Evolutionary conservation across 75 land plant genomes (phyloP).

Genomic region (Pinus taeda): DNA sequence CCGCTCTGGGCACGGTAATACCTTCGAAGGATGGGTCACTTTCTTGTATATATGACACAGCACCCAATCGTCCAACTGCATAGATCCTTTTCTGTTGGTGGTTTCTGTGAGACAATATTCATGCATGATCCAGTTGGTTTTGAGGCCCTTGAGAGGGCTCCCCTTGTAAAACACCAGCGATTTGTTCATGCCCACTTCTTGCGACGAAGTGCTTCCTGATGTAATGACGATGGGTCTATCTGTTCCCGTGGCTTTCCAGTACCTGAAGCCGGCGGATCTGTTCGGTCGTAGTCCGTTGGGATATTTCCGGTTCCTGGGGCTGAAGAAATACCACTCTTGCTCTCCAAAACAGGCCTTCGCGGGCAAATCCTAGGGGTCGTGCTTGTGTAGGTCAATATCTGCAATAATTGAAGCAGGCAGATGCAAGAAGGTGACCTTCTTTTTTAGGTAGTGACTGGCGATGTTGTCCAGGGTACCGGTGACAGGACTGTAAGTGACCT

Average conservation of each 20-base stretch:
- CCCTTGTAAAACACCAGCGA: too few species aligned
- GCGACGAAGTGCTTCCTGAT: too few species aligned
- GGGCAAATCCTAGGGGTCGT: conserved; percentile 33
- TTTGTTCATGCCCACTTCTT: too few species aligned
- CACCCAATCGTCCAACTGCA: conserved; percentile 19
- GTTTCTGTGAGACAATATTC: conserved; percentile 21
- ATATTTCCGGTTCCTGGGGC: too few species aligned
- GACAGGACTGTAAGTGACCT: too few species aligned
- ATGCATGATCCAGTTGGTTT: conserved; percentile 40
- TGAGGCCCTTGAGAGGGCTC: conserved; percentile 20
- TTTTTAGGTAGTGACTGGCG: conserved; percentile 10
- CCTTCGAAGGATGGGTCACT: too few species aligned
- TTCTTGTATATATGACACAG: too few species aligned
- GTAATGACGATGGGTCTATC: conserved; percentile 17
- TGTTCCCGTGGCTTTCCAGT: conserved; percentile 47
- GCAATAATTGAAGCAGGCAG: conserved; percentile 5
- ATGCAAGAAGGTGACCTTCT: conserved; percentile 8
- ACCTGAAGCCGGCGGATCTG: conserved; percentile 24
- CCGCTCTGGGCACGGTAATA: too few species aligned
- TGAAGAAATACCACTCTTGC: too few species aligned
- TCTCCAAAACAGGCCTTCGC: too few species aligned
- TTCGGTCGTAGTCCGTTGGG: conserved; percentile 34
- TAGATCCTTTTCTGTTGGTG: conserved; percentile 2
- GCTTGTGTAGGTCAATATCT: conserved; percentile 11
- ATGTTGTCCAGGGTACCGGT: too few species aligned